A percentile compares a stretch with the other conserved stretches of the same genome.
Evolutionary conservation across 2,329 filamentous ascomycete genomes (phyloP).

Genomic region (Trichoderma afroharzianum): DNA sequence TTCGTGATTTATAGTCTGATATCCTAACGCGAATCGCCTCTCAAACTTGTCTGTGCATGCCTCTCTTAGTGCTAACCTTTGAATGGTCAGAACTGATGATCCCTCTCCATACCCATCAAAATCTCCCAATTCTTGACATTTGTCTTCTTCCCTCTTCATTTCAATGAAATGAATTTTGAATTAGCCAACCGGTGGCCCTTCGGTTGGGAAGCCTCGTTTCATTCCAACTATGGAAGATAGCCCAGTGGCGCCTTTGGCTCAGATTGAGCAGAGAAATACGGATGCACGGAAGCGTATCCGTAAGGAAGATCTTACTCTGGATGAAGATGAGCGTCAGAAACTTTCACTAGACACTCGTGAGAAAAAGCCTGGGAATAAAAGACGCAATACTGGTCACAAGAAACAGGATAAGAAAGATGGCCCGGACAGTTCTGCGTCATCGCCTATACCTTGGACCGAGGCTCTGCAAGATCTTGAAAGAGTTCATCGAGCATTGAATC

Average conservation of each 20-base stretch:
- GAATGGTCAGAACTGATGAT: background rate
- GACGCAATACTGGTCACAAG: background rate
- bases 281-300: background rate
- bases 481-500: slow-evolving; percentile 79
- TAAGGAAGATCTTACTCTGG: background rate
- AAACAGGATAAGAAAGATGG: background rate
- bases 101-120: background rate
- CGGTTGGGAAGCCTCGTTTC: background rate
- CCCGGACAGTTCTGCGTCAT: slow-evolving; percentile 24
- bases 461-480: slow-evolving; percentile 69
- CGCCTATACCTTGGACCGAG: slow-evolving; percentile 63
- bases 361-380: background rate
- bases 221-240: background rate
- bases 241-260: background rate
- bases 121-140: background rate
- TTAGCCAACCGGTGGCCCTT: background rate
- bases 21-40: background rate
- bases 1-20: slow-evolving; percentile 25
- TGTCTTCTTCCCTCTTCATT: background rate
- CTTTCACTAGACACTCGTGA: background rate
- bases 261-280: background rate
- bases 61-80: background rate
- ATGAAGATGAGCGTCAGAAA: background rate
- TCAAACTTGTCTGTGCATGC: background rate
- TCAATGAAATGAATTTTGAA: background rate